phyloP scores from a whole-genome alignment of 2,329 filamentous ascomycete genomes.

The Exophiala dermatitidis region DNA sequence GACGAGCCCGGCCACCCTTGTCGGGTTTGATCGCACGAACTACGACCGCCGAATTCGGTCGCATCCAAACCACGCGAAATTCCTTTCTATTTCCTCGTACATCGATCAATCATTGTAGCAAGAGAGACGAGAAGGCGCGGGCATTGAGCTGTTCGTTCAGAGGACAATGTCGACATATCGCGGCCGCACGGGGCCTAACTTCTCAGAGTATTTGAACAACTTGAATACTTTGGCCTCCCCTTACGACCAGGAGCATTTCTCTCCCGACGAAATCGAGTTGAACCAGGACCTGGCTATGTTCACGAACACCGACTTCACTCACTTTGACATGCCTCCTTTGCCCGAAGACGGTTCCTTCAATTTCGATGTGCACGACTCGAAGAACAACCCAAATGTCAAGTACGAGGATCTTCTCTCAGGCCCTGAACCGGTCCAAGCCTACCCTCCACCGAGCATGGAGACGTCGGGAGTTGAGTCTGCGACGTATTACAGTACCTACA shows the following conservation, averaged over 20 bases:
- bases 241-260: slow-evolving; percentile 52
- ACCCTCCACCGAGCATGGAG: slow-evolving; percentile 15
- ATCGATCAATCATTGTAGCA: background rate
- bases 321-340: slow-evolving; percentile 53
- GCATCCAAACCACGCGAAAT: background rate
- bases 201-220: slow-evolving; percentile 81
- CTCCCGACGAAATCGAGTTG: slow-evolving; percentile 56
- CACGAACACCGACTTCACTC: slow-evolving; percentile 75
- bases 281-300: slow-evolving; percentile 71
- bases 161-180: slow-evolving; percentile 62
- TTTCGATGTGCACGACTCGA: slow-evolving; percentile 22
- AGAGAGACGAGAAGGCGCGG: background rate
- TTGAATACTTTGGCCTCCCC: slow-evolving; percentile 65
- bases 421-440: slow-evolving; percentile 12
- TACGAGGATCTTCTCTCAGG: slow-evolving; percentile 25
- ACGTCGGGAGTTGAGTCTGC: slow-evolving; percentile 17
- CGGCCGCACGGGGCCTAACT: slow-evolving; percentile 71
- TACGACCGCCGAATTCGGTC: background rate
- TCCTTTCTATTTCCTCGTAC: background rate
- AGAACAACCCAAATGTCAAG: slow-evolving; percentile 21
- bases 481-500: slow-evolving; percentile 23
- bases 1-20: background rate
- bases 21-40: slow-evolving; percentile 4
- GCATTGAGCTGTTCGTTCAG: background rate
- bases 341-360: slow-evolving; percentile 24